Evolutionary conservation across 108 stramenopile species (phyloP).

Genomic region (Skeletonema costatum): DNA sequence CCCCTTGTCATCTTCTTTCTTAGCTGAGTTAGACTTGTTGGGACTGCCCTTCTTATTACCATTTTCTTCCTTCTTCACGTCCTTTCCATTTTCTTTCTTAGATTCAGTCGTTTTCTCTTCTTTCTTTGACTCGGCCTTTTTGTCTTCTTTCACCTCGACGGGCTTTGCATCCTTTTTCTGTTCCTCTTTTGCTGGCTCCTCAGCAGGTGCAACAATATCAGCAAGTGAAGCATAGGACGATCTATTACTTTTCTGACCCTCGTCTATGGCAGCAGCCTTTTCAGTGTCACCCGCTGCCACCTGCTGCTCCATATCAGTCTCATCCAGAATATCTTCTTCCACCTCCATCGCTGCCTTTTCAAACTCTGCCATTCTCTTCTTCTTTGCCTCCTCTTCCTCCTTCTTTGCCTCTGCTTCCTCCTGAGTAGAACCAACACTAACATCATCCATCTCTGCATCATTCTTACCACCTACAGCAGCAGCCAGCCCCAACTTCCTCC

Average conservation of each 20-base stretch:
- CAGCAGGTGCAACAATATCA: background rate
- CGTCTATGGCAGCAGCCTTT: constrained; percentile 19
- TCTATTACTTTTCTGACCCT: constrained; percentile 3
- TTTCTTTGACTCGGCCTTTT: constrained; percentile 16
- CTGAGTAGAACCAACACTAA: constrained; percentile 35
- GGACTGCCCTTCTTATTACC: constrained; percentile 7
- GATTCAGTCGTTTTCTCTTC: constrained; percentile 6
- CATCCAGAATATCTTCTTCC: constrained; percentile 36
- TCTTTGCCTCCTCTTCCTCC: constrained; percentile 19
- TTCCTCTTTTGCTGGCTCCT: background rate
- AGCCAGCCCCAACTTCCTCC: background rate
- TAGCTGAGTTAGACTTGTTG: background rate
- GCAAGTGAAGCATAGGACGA: background rate
- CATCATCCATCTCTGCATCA: constrained; percentile 38
- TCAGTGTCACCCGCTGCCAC: background rate
- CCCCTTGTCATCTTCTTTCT: constrained; percentile 1
- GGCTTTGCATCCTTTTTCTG: constrained; percentile 3
- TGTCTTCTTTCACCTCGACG: constrained; percentile 4
- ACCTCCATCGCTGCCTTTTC: constrained; percentile 38
- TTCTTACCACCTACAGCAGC: background rate
- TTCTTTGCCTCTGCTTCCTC: constrained; percentile 17
- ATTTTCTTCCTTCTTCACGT: background rate
- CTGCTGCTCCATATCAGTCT: background rate
- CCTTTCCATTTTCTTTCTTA: background rate
- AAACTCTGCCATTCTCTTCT: constrained; percentile 42